These are phyloP conservation scores for Chlorella sorokiniana DNA, from an alignment of 139 green algal genomes.

Conservation along the genomic window DNA sequence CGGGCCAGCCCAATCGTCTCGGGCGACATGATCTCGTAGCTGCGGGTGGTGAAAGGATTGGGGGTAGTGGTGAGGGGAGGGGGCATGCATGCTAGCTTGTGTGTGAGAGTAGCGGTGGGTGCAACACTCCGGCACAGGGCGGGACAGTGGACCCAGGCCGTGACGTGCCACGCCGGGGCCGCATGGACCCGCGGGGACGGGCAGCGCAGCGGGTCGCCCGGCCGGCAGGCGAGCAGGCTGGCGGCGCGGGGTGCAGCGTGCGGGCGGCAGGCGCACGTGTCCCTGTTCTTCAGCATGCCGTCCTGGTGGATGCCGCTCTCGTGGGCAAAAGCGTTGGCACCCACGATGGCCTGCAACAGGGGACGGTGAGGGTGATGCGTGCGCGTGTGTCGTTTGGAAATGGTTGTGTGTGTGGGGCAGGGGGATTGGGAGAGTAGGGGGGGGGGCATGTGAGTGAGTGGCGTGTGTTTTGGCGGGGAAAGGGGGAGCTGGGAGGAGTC, in stretches of 20 bases:
- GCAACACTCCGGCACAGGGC: too few relatives aligned
- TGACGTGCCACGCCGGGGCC: too few relatives aligned
- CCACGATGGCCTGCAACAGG: conserved; percentile 88
- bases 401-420: background rate
- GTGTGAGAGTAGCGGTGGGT: too few relatives aligned
- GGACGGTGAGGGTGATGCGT: background rate
- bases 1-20: conserved; percentile 93
- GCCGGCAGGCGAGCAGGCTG: too few relatives aligned
- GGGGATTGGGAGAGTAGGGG: background rate
- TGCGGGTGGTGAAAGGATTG: background rate
- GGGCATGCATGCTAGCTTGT: background rate
- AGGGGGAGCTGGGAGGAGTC: background rate
- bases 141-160: too few relatives aligned
- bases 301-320: conserved; percentile 98
- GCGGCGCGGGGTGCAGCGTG: too few relatives aligned
- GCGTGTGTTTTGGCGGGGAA: background rate
- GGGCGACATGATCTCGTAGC: conserved; percentile 98
- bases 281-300: conserved; percentile 77
- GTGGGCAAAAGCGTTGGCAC: conserved; percentile 98
- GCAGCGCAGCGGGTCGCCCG: too few relatives aligned
- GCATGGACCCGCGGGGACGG: too few relatives aligned
- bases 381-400: background rate
- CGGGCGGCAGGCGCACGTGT: conserved; percentile 52
- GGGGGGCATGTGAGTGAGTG: background rate
- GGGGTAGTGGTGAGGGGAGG: background rate